Percentiles rank a stretch among this genome's conserved stretches.
Evolutionary conservation across 768 basidiomycete species (phyloP).

Genomic region (Pisolithus microcarpus): DNA sequence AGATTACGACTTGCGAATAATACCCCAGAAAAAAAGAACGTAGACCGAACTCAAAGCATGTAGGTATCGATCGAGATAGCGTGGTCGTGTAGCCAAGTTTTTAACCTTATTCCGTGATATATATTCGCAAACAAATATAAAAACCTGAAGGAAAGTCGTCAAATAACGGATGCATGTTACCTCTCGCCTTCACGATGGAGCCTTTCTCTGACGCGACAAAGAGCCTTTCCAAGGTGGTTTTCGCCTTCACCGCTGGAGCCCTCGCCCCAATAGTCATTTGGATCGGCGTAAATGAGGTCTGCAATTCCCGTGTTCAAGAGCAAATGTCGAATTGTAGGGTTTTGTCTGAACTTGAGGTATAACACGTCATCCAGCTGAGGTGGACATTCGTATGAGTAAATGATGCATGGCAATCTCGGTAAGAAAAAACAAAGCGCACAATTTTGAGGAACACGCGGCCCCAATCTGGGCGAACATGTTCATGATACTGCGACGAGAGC

Average conservation of each 20-base stretch:
- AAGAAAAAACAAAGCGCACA: constrained; percentile 30
- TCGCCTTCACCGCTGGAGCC: constrained; percentile 42
- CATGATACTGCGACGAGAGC: constrained; percentile 27
- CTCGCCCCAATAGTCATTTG: constrained; percentile 64
- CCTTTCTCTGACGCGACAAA: constrained; percentile 48
- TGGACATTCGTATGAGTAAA: not conserved
- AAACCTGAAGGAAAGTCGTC: too few species aligned
- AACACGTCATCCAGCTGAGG: constrained; percentile 63
- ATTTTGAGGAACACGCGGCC: constrained; percentile 39
- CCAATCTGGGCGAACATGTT: constrained; percentile 51
- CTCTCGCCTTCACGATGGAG: constrained; percentile 27
- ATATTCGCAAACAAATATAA: too few species aligned
- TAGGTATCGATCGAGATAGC: not conserved
- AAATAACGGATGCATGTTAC: constrained; percentile 1
- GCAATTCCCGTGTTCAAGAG: constrained; percentile 49
- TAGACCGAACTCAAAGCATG: constrained; percentile 1
- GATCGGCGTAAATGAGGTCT: constrained; percentile 48
- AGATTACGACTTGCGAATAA: not conserved
- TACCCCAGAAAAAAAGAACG: constrained; percentile 11
- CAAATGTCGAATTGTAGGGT: constrained; percentile 46
- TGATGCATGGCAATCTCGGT: not conserved
- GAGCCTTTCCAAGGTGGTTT: constrained; percentile 59
- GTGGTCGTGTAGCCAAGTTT: not conserved
- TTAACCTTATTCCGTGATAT: too few species aligned
- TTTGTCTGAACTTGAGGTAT: constrained; percentile 64